phyloP scores from a whole-genome alignment of 1,284 basidiomycete genomes.

The Boletus smithii region DNA sequence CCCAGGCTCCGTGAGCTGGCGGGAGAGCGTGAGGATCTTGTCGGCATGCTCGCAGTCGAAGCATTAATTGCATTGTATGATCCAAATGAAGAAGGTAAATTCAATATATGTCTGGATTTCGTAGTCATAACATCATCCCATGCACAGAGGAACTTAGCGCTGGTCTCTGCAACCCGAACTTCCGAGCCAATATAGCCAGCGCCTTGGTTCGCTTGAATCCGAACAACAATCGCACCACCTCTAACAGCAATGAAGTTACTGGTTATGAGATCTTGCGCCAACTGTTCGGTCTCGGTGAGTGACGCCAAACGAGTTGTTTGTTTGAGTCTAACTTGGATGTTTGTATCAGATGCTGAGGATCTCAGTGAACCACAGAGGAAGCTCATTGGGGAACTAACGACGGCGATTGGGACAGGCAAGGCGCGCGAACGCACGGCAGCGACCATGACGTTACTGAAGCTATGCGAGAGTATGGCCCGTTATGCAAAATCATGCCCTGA shows the following conservation, averaged over 20 bases:
- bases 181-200: conserved; percentile 1
- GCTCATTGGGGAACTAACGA: background rate
- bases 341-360: background rate
- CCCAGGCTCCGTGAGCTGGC: conserved; percentile 1
- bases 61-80: background rate
- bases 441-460: conserved; percentile 8
- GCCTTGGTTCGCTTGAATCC: background rate
- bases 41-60: conserved; percentile 1
- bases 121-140: no score
- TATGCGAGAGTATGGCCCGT: conserved; percentile 5
- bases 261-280: background rate
- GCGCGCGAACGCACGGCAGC: conserved; percentile 4
- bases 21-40: background rate
- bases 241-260: background rate
- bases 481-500: no score
- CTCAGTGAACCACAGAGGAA: background rate
- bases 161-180: background rate
- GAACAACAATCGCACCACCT: background rate
- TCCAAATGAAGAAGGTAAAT: background rate
- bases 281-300: conserved; percentile 10
- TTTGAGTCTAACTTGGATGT: no score
- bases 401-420: background rate
- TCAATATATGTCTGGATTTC: background rate
- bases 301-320: background rate
- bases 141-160: background rate